Conservation (phyloP, 164 flowering plant species). For the Stephania yunnanensis region DNA sequence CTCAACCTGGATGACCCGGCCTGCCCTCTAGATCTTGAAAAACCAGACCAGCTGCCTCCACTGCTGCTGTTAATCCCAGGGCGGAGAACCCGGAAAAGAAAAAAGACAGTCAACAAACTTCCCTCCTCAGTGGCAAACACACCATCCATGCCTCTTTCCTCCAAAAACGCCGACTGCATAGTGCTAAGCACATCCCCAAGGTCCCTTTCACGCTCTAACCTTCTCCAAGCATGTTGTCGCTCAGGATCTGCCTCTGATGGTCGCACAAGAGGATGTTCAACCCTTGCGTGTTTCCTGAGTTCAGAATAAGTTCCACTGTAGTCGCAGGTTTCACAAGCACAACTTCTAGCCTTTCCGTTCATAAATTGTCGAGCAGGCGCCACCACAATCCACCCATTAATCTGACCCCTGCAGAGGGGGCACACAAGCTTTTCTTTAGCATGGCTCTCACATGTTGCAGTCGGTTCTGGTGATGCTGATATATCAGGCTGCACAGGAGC, state of each 20-base stretch:
- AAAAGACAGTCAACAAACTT: conserved; percentile 56
- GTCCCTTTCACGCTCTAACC: conserved; percentile 76
- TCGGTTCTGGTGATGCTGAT: background rate
- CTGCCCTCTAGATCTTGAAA: conserved; percentile 50
- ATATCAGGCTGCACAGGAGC: background rate
- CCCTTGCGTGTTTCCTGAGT: conserved; percentile 78
- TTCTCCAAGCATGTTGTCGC: conserved; percentile 70
- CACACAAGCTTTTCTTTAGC: conserved; percentile 2
- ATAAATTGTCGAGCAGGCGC: conserved; percentile 73
- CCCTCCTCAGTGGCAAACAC: conserved; percentile 37
- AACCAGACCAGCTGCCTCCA: conserved; percentile 33
- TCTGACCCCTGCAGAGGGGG: conserved; percentile 31
- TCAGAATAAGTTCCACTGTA: conserved; percentile 72
- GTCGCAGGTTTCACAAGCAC: conserved; percentile 68
- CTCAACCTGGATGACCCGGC: background rate
- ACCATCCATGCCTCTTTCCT: conserved; percentile 28
- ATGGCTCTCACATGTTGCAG: background rate
- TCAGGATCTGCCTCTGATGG: conserved; percentile 78
- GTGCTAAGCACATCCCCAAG: conserved; percentile 79
- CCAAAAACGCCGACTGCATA: conserved; percentile 59
- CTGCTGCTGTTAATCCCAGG: conserved; percentile 10
- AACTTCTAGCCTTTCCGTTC: conserved; percentile 70
- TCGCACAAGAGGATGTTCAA: conserved; percentile 59
- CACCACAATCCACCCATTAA: conserved; percentile 62
- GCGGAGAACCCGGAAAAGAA: conserved; percentile 41